Conservation (phyloP, 208 protist genomes). For the Trypanosoma theileri region DNA sequence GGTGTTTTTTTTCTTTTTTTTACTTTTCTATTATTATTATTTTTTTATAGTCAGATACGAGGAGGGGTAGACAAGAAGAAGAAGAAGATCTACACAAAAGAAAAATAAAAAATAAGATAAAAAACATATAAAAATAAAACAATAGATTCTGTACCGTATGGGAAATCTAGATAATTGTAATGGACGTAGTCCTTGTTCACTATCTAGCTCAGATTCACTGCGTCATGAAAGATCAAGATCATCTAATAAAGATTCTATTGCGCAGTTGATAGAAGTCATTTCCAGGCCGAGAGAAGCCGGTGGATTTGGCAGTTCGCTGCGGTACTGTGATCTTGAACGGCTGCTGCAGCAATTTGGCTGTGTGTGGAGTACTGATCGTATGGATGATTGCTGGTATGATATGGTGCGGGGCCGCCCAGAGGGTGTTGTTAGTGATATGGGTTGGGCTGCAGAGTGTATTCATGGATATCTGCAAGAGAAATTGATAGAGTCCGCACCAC, state of each 20-base stretch:
- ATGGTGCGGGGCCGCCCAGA: conserved; percentile 52
- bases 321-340: conserved; percentile 45
- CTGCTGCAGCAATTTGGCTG: conserved; percentile 39
- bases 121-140: too few relatives aligned
- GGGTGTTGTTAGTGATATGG: conserved; percentile 41
- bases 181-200: conserved; percentile 11
- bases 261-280: conserved; percentile 32
- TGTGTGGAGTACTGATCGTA: conserved; percentile 48
- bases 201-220: conserved; percentile 5
- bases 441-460: conserved; percentile 48
- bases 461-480: conserved; percentile 35
- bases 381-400: conserved; percentile 86
- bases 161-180: neutral
- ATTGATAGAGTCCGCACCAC: neutral
- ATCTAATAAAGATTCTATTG: neutral
- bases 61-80: too few relatives aligned
- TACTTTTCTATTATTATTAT: neutral
- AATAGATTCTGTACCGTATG: neutral
- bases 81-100: too few relatives aligned
- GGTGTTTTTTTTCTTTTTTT: conserved; percentile 11
- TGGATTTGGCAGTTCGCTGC: conserved; percentile 58
- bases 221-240: neutral
- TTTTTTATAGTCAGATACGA: too few relatives aligned
- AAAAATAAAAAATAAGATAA: too few relatives aligned
- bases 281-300: conserved; percentile 33